Evolutionary conservation across 129 eudicot species (phyloP).

Genomic region (Logfia minima): DNA sequence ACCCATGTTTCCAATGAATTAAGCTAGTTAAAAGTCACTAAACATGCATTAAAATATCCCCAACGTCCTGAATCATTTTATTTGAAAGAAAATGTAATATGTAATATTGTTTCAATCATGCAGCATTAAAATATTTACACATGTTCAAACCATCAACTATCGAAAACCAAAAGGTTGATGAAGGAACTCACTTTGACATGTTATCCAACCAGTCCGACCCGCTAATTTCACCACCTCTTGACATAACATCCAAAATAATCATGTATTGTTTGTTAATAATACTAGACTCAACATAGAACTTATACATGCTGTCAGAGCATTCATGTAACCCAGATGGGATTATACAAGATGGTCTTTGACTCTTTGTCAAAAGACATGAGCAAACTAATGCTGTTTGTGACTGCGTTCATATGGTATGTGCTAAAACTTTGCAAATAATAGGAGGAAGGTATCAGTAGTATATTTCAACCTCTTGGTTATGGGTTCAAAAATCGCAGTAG

Average conservation of each 20-base stretch:
- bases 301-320: background rate
- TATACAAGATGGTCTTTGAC: background rate
- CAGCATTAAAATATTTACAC: background rate
- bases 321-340: background rate
- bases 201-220: background rate
- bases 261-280: background rate
- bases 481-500: too few species aligned
- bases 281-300: background rate
- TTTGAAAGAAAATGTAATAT: background rate
- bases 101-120: background rate
- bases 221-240: background rate
- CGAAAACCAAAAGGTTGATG: background rate
- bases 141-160: background rate
- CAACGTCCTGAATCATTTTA: background rate
- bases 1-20: background rate
- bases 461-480: too few species aligned
- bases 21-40: background rate
- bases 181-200: background rate
- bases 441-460: too few species aligned
- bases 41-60: background rate
- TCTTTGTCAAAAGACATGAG: background rate
- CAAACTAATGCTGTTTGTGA: background rate
- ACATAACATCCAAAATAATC: background rate
- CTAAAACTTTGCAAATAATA: background rate
- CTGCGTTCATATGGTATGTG: background rate